phyloP scores from a whole-genome alignment of 2,329 filamentous ascomycete genomes.

The Hirsutella rhossiliensis region DNA sequence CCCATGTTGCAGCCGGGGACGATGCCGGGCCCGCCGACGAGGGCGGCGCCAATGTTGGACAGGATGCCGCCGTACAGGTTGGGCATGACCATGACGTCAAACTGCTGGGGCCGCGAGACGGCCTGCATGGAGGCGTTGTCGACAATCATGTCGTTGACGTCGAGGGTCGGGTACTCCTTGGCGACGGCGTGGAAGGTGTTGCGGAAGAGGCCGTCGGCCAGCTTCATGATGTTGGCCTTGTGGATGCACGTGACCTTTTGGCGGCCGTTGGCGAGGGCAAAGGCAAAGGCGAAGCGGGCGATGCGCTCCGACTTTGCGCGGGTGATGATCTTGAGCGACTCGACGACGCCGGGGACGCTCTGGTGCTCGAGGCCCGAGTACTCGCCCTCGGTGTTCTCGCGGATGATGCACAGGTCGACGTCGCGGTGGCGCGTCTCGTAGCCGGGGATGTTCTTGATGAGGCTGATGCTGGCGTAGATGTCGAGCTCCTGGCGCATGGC shows the following conservation, averaged over 20 bases:
- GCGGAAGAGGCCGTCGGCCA: constrained; percentile 96
- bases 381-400: constrained; percentile 99
- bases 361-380: constrained; percentile 99
- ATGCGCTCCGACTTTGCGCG: constrained; percentile 98
- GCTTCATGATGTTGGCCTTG: constrained; percentile 99
- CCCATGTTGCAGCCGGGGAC: constrained; percentile 99
- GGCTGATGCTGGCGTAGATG: constrained; percentile 94
- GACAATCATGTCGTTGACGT: constrained; percentile 99
- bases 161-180: constrained; percentile 89
- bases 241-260: constrained; percentile 99
- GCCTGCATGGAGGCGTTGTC: constrained; percentile 99
- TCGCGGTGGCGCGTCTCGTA: constrained; percentile 95
- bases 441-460: constrained; percentile 99
- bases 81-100: constrained; percentile 99
- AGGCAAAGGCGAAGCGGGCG: constrained; percentile 96
- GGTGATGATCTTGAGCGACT: constrained; percentile 99
- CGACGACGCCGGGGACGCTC: constrained; percentile 89
- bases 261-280: constrained; percentile 95
- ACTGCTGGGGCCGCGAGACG: constrained; percentile 91
- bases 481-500: constrained; percentile 98
- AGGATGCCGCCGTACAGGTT: constrained; percentile 98
- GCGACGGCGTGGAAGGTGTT: constrained; percentile 90
- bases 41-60: constrained; percentile 95
- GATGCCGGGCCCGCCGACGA: constrained; percentile 92
- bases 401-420: constrained; percentile 98